phyloP scores from a whole-genome alignment of 345 rosid species.

The Brassica juncea region DNA sequence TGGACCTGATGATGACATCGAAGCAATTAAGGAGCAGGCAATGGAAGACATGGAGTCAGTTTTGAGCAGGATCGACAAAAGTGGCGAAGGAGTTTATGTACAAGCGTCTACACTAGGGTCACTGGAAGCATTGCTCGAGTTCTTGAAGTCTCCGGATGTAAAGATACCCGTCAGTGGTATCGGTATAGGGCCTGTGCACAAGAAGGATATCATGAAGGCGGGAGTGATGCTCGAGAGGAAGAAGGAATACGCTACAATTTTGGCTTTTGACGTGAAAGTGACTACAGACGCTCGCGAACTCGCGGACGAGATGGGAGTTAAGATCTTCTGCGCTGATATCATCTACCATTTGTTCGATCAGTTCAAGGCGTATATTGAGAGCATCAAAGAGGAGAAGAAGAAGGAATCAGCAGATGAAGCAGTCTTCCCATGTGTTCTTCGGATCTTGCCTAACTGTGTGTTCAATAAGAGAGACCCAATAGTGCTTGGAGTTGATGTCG shows the following conservation, averaged over 20 bases:
- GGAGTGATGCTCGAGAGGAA: conserved; percentile 94
- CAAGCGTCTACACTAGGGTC: conserved; percentile 97
- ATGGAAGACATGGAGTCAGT: conserved; percentile 90
- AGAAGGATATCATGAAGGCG: conserved; percentile 92
- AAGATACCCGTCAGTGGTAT: conserved; percentile 92
- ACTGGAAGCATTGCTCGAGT: conserved; percentile 91
- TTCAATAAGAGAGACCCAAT: conserved; percentile 92
- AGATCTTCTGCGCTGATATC: conserved; percentile 91
- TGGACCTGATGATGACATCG: conserved; percentile 76
- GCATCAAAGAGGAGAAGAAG: conserved; percentile 89
- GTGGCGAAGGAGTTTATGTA: conserved; percentile 92
- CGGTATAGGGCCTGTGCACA: conserved; percentile 88
- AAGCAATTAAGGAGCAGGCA: conserved; percentile 64
- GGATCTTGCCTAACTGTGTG: conserved; percentile 73
- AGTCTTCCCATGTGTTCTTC: conserved; percentile 86
- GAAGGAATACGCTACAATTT: conserved; percentile 84
- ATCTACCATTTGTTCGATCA: conserved; percentile 93
- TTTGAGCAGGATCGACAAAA: conserved; percentile 79
- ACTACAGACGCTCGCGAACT: conserved; percentile 92
- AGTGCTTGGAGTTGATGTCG: conserved; percentile 80
- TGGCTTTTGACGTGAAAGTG: conserved; percentile 96
- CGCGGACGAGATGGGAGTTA: conserved; percentile 85
- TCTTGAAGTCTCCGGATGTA: conserved; percentile 82
- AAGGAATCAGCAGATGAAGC: conserved; percentile 92
- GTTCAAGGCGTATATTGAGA: conserved; percentile 79